Conservation (phyloP, 345 rosid species). For the Raphanus raphanistrum region DNA sequence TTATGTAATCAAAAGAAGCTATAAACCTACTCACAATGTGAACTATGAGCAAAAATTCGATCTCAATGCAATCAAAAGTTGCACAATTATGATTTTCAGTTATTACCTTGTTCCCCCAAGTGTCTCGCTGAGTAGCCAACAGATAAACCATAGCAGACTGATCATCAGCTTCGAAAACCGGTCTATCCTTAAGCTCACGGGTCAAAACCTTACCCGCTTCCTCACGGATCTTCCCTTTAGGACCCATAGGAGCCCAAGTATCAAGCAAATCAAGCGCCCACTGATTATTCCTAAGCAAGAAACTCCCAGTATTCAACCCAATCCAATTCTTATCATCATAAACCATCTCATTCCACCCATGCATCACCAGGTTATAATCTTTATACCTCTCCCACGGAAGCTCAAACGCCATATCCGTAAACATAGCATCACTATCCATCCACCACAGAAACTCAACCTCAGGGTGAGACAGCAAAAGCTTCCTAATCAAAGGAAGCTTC, state of each 20-base stretch:
- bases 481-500: constrained; percentile 65
- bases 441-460: constrained; percentile 77
- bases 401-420: constrained; percentile 78
- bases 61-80: not conserved
- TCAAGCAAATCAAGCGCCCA: constrained; percentile 77
- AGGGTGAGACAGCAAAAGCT: constrained; percentile 66
- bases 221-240: constrained; percentile 68
- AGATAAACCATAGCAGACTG: constrained; percentile 76
- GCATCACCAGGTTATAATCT: constrained; percentile 66
- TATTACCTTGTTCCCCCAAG: constrained; percentile 63
- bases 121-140: constrained; percentile 59
- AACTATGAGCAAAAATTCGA: not conserved
- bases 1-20: too few species aligned
- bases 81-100: not conserved
- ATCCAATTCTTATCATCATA: constrained; percentile 73
- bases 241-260: constrained; percentile 77
- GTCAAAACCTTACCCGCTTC: constrained; percentile 67
- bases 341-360: constrained; percentile 72
- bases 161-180: constrained; percentile 74
- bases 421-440: constrained; percentile 88
- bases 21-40: not conserved
- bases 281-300: constrained; percentile 63
- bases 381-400: constrained; percentile 77
- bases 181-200: constrained; percentile 58
- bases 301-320: constrained; percentile 77